phyloP scores from a whole-genome alignment of 225 moss, liverwort and hornwort species.

The Pleurozium schreberi region DNA sequence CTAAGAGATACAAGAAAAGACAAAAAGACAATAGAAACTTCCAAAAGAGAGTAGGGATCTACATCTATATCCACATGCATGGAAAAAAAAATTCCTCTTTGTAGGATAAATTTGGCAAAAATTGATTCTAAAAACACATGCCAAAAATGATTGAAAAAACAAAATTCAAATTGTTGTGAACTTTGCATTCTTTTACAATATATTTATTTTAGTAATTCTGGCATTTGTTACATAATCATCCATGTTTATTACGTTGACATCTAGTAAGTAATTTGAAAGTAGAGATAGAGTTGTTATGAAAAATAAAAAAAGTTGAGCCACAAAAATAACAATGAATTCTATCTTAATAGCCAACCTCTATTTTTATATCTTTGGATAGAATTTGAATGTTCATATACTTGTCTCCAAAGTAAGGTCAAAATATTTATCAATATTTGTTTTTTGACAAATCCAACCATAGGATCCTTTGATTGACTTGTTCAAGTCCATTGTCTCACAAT shows the following conservation, averaged over 20 bases:
- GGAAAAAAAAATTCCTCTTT: neutral
- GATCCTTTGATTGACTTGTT: no score
- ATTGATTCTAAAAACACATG: neutral
- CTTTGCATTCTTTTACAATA: no score
- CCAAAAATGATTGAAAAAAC: neutral
- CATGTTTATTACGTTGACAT: neutral
- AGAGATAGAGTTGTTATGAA: neutral
- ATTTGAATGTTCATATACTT: no score
- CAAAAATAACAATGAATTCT: no score
- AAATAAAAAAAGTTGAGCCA: neutral
- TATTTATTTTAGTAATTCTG: no score
- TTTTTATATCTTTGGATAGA: no score
- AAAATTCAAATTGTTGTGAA: no score
- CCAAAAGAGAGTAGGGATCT: accelerated
- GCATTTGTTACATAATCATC: no score
- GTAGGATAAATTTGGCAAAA: accelerated
- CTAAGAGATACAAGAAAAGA: neutral
- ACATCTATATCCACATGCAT: accelerated
- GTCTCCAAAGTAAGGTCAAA: no score
- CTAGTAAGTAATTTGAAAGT: neutral
- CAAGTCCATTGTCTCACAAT: no score
- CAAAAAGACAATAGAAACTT: neutral
- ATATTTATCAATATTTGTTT: no score
- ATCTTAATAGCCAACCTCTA: neutral
- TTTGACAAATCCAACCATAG: no score